phyloP scores from a whole-genome alignment of 1,284 basidiomycete species.

The Cutaneotrichosporon cyanovorans region DNA sequence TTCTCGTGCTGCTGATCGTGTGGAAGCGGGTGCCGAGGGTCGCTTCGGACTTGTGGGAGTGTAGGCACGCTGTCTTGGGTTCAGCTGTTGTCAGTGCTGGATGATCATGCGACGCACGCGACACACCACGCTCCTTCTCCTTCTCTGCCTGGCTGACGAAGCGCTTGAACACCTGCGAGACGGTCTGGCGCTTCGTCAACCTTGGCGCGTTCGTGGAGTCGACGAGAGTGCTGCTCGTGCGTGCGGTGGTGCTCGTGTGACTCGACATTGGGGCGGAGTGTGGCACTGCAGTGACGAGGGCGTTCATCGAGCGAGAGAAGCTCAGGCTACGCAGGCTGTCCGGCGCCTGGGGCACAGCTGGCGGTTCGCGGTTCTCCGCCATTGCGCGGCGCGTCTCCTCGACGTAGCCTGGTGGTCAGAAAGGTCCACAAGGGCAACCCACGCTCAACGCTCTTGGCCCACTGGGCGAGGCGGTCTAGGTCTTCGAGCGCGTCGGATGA shows the following conservation, averaged over 20 bases:
- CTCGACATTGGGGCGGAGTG: background rate
- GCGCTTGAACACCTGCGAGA: conserved; percentile 9
- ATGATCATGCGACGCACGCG: background rate
- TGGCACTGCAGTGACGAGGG: background rate
- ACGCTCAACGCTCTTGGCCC: conserved; percentile 43
- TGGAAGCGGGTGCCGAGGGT: conserved; percentile 14
- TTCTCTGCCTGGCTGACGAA: background rate
- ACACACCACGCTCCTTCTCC: too few species aligned
- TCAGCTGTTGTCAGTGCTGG: conserved; percentile 5
- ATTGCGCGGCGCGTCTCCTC: conserved; percentile 40
- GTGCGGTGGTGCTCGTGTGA: background rate
- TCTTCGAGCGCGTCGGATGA: conserved; percentile 20
- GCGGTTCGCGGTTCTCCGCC: conserved; percentile 33
- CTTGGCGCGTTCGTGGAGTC: background rate
- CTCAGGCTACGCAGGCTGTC: conserved; percentile 24
- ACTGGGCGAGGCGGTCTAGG: conserved; percentile 37
- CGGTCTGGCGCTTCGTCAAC: conserved; percentile 20
- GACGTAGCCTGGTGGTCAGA: conserved; percentile 28
- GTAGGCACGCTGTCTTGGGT: conserved; percentile 7
- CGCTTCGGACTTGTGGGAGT: conserved; percentile 31
- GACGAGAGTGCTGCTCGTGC: background rate
- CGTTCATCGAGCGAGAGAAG: conserved; percentile 18
- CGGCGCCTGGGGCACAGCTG: conserved; percentile 33
- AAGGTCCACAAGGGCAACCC: conserved; percentile 5
- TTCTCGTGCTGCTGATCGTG: background rate